Conservation (phyloP, 139 green algal genomes). For the Microglena sp. region DNA sequence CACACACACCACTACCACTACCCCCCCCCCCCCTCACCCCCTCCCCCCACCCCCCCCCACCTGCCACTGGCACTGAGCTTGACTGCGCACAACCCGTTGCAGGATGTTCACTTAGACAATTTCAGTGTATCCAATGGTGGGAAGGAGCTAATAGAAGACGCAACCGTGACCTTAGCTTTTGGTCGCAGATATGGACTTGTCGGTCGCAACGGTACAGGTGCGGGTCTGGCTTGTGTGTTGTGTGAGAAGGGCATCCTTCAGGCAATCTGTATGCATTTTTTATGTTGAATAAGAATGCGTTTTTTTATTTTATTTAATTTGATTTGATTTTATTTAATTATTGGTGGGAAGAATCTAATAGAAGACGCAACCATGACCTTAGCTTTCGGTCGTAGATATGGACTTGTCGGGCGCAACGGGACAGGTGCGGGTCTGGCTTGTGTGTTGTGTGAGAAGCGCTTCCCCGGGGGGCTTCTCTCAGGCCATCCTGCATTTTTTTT, state of each 20-base stretch:
- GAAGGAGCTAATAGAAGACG: constrained; percentile 46
- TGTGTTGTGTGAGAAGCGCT: no score
- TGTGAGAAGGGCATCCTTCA: no score
- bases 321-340: constrained; percentile 70
- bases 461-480: no score
- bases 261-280: no score
- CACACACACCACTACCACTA: no score
- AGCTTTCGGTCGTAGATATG: constrained; percentile 67
- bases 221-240: no score
- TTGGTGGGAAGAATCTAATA: constrained; percentile 64
- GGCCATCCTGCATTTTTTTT: no score
- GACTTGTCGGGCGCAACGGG: constrained; percentile 74
- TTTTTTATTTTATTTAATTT: no score
- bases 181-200: constrained; percentile 75
- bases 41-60: no score
- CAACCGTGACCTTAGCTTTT: constrained; percentile 53
- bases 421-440: constrained; percentile 47
- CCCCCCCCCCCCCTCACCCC: no score
- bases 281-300: no score
- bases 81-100: constrained; percentile 3
- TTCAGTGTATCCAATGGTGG: constrained; percentile 74
- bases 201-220: constrained; percentile 71
- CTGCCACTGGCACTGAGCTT: neutral
- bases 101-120: constrained; percentile 70
- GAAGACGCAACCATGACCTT: constrained; percentile 47